These are phyloP conservation scores for Jamesozyma rosinii DNA, from an alignment of 805 yeast species.

Conservation along the genomic window DNA sequence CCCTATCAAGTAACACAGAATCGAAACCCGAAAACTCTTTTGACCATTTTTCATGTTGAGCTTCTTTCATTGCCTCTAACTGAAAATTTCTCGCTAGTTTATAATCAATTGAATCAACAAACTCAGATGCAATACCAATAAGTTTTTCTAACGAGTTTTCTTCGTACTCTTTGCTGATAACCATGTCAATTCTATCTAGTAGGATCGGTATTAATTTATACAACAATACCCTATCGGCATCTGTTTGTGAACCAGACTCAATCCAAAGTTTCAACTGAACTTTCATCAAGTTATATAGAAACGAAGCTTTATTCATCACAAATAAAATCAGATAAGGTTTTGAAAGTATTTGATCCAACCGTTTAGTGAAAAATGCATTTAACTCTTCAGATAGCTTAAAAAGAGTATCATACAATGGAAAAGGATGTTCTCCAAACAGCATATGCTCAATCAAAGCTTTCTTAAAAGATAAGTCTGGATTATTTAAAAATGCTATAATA, in stretches of 20 bases:
- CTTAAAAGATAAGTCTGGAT: conserved; percentile 50
- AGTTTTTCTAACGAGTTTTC: conserved; percentile 8
- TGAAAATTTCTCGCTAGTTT: conserved; percentile 48
- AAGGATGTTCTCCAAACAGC: conserved; percentile 45
- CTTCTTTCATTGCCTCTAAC: conserved; percentile 34
- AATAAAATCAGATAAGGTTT: conserved; percentile 33
- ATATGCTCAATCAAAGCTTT: conserved; percentile 56
- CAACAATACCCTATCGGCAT: conserved; percentile 42
- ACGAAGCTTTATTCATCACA: conserved; percentile 37
- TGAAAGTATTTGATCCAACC: conserved; percentile 6
- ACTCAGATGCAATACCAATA: conserved; percentile 39
- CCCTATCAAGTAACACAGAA: conserved; percentile 44
- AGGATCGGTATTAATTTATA: conserved; percentile 39
- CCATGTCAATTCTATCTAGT: conserved; percentile 24
- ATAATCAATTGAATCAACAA: conserved; percentile 37
- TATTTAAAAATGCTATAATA: conserved; percentile 44
- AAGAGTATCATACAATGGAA: conserved; percentile 41
- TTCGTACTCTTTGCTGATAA: conserved; percentile 2
- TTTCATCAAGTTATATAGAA: conserved; percentile 49
- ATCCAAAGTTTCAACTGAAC: conserved; percentile 58
- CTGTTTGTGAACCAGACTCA: conserved; percentile 42
- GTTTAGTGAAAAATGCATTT: conserved; percentile 14
- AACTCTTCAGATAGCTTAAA: conserved; percentile 28
- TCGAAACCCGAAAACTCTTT: conserved; percentile 41
- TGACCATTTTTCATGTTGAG: conserved; percentile 38